Evolutionary conservation across 2,329 filamentous ascomycete species (phyloP), one percentile per base, ranked within the genome.

Genomic region (Tolypocladium tundrense): DNA sequence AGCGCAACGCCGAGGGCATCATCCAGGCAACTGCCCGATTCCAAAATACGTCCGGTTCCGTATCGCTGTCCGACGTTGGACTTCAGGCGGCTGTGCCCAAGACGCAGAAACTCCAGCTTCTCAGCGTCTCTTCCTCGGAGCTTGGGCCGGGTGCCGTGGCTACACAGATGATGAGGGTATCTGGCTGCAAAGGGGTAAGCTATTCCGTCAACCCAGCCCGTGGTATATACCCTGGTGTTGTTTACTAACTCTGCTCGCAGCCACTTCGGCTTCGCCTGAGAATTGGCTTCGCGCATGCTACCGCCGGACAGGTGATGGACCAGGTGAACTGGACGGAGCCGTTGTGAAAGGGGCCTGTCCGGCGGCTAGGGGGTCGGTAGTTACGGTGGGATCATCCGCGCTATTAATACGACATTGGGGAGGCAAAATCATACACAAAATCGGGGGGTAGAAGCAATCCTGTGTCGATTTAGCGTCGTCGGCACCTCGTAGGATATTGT

Each of bases 301-400:
- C 83, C 59, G 83, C 79, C 31, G 85, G 85, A 56, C 82, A 87
- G 61, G 80, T 95, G 21, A 88, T 88, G 70, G 94, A 99, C 68
- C 92, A 97, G 75, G 91, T 97, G 59, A 95, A 97, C 76, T 99
- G 94, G 94, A 87, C 89, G 37, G 94, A 99, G 74, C 87, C 91
- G 57, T 79, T 75, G 55, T 77, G 62, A 60, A 51, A 21, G 7
- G 31, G 19, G 11, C 31, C 19, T n/a, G 19, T n/a, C 27, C 3
- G 2, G 45, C n/a, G 31, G 31, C 2, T 9, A 7, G 33, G 27
- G n/a, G 21, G 24, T 40, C 24, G 13, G 19, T 19, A 31, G 24
- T 13, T 11, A 2, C 31, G 31, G 10, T 19, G 13, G 13, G 31
- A 37, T 1, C 3, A 19, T 52, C 31, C 48, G 33, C 19, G 31